These are phyloP conservation scores for Oryza meyeriana DNA, from an alignment of 176 grass and related monocot genomes.

Conservation along the genomic window DNA sequence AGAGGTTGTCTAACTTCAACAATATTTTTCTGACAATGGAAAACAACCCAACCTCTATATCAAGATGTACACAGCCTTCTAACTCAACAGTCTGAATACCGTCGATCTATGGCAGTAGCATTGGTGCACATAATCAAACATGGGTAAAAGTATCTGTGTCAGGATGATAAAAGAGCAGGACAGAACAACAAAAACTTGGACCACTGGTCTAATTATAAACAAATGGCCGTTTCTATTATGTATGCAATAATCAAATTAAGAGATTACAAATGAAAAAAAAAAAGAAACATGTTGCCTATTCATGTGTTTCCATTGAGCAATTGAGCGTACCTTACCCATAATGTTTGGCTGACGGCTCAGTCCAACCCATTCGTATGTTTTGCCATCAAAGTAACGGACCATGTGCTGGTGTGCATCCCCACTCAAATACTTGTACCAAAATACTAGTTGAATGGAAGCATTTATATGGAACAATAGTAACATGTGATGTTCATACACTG, in stretches of 20 bases:
- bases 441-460: background rate
- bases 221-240: background rate
- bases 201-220: background rate
- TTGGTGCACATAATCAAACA: background rate
- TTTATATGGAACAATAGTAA: background rate
- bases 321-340: conserved; percentile 86
- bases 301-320: background rate
- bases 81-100: background rate
- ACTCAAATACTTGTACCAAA: conserved; percentile 90
- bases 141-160: background rate
- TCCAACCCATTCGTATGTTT: conserved; percentile 99
- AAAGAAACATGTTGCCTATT: background rate
- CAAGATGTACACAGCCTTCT: no score
- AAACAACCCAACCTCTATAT: no score
- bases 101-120: no score
- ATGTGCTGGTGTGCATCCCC: conserved; percentile 96
- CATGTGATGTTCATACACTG: background rate
- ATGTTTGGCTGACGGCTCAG: conserved; percentile 93
- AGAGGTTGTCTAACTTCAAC: no score
- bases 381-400: conserved; percentile 92
- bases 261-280: background rate
- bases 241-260: background rate
- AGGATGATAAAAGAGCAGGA: background rate
- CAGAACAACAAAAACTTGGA: background rate
- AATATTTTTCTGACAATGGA: no score